phyloP scores from a whole-genome alignment of 768 basidiomycete genomes.

The Lenzites betulinus region DNA sequence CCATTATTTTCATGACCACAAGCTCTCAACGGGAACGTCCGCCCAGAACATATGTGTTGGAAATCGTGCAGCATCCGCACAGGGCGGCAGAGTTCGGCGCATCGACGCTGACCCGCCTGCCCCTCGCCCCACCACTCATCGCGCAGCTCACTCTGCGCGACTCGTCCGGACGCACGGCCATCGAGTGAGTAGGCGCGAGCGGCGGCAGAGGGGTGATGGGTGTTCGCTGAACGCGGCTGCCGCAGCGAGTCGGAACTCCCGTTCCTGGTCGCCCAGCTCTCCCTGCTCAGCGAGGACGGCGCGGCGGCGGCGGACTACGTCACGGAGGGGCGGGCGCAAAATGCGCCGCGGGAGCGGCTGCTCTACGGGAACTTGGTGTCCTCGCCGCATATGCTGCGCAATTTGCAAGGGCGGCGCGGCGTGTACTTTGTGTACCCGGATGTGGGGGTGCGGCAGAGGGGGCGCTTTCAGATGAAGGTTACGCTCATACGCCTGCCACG shows the following conservation, averaged over 20 bases:
- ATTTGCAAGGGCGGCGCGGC: conserved; percentile 79
- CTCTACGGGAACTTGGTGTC: conserved; percentile 88
- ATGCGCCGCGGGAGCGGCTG: conserved; percentile 53
- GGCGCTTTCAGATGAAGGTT: conserved; percentile 74
- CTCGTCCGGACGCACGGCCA: conserved; percentile 64
- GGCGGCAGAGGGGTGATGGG: not conserved
- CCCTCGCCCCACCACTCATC: conserved; percentile 82
- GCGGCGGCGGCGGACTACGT: conserved; percentile 61
- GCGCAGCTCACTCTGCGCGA: conserved; percentile 79
- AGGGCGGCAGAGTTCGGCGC: conserved; percentile 81
- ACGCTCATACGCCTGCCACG: conserved; percentile 73
- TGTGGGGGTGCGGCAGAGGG: conserved; percentile 79
- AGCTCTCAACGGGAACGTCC: not conserved
- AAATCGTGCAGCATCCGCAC: conserved; percentile 84
- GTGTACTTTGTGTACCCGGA: conserved; percentile 91
- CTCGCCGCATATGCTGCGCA: conserved; percentile 75
- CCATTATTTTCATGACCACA: not conserved
- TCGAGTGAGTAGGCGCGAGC: conserved; percentile 63
- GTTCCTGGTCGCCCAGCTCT: conserved; percentile 84
- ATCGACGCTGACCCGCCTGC: conserved; percentile 73
- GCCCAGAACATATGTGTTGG: conserved; percentile 65
- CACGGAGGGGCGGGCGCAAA: conserved; percentile 50
- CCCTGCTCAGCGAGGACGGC: conserved; percentile 73
- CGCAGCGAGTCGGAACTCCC: conserved; percentile 83
- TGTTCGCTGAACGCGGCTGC: conserved; percentile 5